A percentile compares a stretch with the other conserved stretches of the same genome.
phyloP scores from a whole-genome alignment of 2,329 filamentous ascomycete species.

The Colletotrichum echinochloae region DNA sequence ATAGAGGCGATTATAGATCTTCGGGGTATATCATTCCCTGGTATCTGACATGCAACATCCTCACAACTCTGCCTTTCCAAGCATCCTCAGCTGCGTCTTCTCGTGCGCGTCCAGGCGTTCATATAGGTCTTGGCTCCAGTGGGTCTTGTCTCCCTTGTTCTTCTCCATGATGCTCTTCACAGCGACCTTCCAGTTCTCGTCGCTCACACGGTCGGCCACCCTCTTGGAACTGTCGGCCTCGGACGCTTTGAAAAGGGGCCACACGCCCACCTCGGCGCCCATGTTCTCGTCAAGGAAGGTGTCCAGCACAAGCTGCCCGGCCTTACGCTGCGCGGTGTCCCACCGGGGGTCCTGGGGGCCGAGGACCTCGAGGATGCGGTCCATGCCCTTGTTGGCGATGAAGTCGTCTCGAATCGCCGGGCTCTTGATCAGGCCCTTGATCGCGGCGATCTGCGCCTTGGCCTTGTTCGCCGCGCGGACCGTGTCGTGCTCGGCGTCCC shows the following conservation, averaged over 20 bases:
- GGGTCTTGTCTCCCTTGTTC: conserved; percentile 32
- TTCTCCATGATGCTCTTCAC: conserved; percentile 34
- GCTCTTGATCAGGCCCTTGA: conserved; percentile 69
- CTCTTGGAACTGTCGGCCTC: conserved; percentile 38
- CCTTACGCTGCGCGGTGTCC: conserved; percentile 63
- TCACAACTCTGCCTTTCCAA: conserved; percentile 47
- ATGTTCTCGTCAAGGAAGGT: conserved; percentile 75
- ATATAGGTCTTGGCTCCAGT: conserved; percentile 39
- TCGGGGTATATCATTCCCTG: conserved; percentile 27
- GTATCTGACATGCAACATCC: conserved; percentile 13
- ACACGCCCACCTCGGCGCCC: conserved; percentile 68
- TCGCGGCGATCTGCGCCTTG: conserved; percentile 59
- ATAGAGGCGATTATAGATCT: conserved; percentile 1
- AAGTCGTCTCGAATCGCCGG: conserved; percentile 66
- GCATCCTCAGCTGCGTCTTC: conserved; percentile 36
- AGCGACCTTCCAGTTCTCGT: conserved; percentile 36
- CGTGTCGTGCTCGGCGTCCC: conserved; percentile 9
- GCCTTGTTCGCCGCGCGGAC: conserved; percentile 45
- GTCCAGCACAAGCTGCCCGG: conserved; percentile 70
- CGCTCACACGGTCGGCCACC: conserved; percentile 31
- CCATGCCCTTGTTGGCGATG: conserved; percentile 65
- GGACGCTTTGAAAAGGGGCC: conserved; percentile 55
- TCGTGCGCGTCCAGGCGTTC: conserved; percentile 37
- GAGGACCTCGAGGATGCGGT: conserved; percentile 65
- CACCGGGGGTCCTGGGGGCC: conserved; percentile 60